Evolutionary conservation across 2,329 filamentous ascomycete genomes (phyloP), one percentile per base, ranked within the genome.

Genomic region (Sphaerulina musiva): DNA sequence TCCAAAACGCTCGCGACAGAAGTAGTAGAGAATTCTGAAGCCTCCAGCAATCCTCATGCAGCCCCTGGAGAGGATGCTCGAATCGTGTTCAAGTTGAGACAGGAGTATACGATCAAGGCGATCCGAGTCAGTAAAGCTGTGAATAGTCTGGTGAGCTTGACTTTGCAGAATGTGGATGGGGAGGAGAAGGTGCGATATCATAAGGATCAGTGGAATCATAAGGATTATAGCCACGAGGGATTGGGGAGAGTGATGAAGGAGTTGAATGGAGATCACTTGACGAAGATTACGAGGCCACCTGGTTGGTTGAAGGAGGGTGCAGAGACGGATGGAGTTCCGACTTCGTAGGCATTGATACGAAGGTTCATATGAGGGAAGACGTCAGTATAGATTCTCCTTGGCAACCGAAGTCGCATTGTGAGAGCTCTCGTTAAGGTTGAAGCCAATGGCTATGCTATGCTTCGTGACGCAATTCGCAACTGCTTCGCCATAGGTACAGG

Each of bases 191-290:
- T 76, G 17, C 68, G 70, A 39, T 77, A 76, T 62, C 73, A 78
- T 59, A 77, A 77, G 61, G 74, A 78, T 56, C 73, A 74, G 72
- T 77, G 74, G 74, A 76, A 76, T 51, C 67, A 74, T 57, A 76
- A 77, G 58, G 74, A 77, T 53, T 76, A 76, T 60, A 72, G 66
- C 32, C 74, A 77, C 63, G 69, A 73, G 46, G 74, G 74, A 5
- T 52, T 76, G 12, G 75, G 74, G 2, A 77, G 73, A 62, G 53
- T 75, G 12, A 69, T 78, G 61, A 78, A 79, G 67, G 74, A 70
- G 52, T 52, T 78, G 55, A 78, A 79, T 64, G 76, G 76, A 7
- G 40, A 51, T 20, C 48, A 51, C 34, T 36, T 51, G 9, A 51
- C 48, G 12, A 51, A 51, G 10, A 45, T 51, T 7, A 51, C 48